Conservation (phyloP, 345 rosid species). For the Boechera divaricarpa region DNA sequence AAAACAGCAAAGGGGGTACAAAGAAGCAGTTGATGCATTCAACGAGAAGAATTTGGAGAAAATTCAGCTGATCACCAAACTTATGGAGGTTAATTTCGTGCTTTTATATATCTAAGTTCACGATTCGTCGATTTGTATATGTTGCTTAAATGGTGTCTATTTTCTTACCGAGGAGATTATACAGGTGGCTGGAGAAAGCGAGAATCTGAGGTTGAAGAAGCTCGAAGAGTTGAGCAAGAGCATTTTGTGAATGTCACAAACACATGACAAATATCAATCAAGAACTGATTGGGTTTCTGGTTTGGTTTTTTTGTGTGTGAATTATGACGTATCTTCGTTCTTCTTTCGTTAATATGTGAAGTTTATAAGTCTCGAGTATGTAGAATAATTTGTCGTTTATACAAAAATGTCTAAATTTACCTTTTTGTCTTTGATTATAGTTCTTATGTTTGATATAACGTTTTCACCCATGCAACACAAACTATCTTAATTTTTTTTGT, state of each 20-base stretch:
- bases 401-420: too few species aligned
- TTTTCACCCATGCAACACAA: too few species aligned
- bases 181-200: constrained; percentile 78
- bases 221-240: constrained; percentile 81
- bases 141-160: constrained; percentile 5
- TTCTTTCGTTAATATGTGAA: constrained; percentile 3
- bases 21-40: constrained; percentile 71
- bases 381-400: too few species aligned
- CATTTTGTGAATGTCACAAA: constrained; percentile 21
- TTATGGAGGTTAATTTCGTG: constrained; percentile 60
- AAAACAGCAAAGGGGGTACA: constrained; percentile 72
- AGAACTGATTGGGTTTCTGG: constrained; percentile 3
- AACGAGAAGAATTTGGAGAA: constrained; percentile 79
- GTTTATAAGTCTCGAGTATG: too few species aligned
- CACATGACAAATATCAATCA: constrained; percentile 14
- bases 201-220: constrained; percentile 76
- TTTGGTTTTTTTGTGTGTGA: background rate
- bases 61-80: constrained; percentile 72
- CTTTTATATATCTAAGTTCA: background rate
- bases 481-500: too few species aligned
- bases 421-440: too few species aligned
- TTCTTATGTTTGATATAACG: too few species aligned
- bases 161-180: constrained; percentile 28
- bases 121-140: background rate
- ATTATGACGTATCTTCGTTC: background rate